Evolutionary conservation across 1,284 basidiomycete genomes (phyloP).

Genomic region (Ganoderma lucidum): DNA sequence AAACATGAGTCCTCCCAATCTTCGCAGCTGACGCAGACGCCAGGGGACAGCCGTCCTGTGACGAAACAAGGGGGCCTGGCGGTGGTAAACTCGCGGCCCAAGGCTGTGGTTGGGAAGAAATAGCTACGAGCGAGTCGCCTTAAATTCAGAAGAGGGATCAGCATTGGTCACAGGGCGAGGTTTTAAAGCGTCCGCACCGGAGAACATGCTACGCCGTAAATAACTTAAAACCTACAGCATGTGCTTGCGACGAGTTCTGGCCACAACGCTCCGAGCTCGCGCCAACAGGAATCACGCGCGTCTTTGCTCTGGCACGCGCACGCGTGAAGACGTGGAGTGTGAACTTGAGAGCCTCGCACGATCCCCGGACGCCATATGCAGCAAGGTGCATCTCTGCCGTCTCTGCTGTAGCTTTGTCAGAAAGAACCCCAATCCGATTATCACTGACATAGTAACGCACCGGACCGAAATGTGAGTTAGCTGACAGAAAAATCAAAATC

Average conservation of each 20-base stretch:
- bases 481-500: too few relatives aligned
- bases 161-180: not conserved
- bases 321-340: not conserved
- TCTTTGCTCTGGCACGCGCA: not conserved
- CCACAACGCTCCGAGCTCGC: not conserved
- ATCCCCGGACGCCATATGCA: not conserved
- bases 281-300: not conserved
- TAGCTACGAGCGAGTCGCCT: not conserved
- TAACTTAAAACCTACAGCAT: not conserved
- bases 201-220: not conserved
- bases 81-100: not conserved
- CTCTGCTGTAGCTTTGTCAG: not conserved
- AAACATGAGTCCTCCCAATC: not conserved
- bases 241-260: not conserved
- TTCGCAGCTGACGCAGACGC: not conserved
- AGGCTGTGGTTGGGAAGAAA: not conserved
- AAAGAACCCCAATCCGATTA: not conserved
- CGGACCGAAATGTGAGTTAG: not conserved
- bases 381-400: not conserved
- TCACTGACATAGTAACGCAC: not conserved
- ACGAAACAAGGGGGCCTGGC: not conserved
- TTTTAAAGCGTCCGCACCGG: constrained; percentile 4
- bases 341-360: not conserved
- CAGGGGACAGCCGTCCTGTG: not conserved
- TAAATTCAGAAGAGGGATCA: constrained; percentile 1